Percentiles rank a stretch among this genome's conserved stretches.
phyloP scores from a whole-genome alignment of 179 eudicot genomes.

The Corrigiola litoralis region DNA sequence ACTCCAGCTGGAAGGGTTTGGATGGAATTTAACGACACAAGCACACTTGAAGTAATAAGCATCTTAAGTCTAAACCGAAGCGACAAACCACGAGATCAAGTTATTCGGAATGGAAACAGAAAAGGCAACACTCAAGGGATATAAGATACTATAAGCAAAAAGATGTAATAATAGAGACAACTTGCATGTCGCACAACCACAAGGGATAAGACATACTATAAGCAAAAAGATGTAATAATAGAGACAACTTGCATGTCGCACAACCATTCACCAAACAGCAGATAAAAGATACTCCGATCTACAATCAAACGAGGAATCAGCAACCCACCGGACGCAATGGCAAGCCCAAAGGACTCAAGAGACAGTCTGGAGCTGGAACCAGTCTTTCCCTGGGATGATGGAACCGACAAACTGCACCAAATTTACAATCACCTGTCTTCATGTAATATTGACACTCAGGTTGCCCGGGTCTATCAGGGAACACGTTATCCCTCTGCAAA shows the following conservation, averaged over 20 bases:
- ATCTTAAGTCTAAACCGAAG: too few relatives aligned
- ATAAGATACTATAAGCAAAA: too few relatives aligned
- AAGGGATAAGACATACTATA: too few relatives aligned
- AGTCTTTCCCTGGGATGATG: conserved; percentile 93
- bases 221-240: not conserved
- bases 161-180: not conserved
- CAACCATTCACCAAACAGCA: not conserved
- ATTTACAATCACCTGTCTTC: conserved; percentile 99
- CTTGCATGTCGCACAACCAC: not conserved
- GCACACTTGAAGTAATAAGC: too few relatives aligned
- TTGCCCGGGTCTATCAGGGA: conserved; percentile 97
- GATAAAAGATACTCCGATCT: not conserved
- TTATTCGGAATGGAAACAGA: too few relatives aligned
- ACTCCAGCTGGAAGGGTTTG: too few relatives aligned
- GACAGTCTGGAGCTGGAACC: conserved; percentile 78
- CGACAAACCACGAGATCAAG: too few relatives aligned
- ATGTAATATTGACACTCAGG: conserved; percentile 96
- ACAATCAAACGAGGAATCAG: not conserved
- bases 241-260: not conserved
- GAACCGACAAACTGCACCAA: conserved; percentile 90
- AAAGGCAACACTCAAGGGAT: too few relatives aligned
- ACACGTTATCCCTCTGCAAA: conserved; percentile 69
- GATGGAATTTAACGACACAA: too few relatives aligned
- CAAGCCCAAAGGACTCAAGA: conserved; percentile 80
- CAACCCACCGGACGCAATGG: conserved; percentile 83